Evolutionary conservation across 2,329 filamentous ascomycete genomes (phyloP).

Genomic region (Corynespora cassiicola): DNA sequence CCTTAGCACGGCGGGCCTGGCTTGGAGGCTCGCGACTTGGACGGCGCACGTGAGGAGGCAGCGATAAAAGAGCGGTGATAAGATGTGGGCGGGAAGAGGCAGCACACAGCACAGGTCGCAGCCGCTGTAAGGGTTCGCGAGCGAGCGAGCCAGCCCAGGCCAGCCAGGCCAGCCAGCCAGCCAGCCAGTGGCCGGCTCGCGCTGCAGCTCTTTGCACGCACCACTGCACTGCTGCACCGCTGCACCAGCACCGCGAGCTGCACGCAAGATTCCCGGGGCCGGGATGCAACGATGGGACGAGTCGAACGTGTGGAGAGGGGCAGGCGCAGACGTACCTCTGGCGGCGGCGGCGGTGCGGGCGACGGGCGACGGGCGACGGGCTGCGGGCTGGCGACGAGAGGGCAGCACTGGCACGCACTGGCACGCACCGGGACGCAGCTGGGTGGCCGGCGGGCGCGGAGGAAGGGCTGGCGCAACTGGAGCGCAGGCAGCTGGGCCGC

Average conservation of each 20-base stretch:
- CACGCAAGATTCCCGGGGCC: conserved; percentile 19
- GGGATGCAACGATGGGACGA: conserved; percentile 11
- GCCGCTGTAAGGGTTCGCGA: conserved; percentile 31
- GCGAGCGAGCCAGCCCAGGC: too few species aligned
- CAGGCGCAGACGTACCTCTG: conserved; percentile 15
- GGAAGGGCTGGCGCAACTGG: conserved; percentile 4
- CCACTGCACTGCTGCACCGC: too few species aligned
- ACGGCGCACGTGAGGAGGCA: too few species aligned
- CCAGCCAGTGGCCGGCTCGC: too few species aligned
- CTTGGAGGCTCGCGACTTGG: too few species aligned
- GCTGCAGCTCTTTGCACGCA: too few species aligned
- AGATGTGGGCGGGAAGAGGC: too few species aligned
- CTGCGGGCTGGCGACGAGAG: conserved; percentile 12
- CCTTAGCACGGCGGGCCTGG: too few species aligned
- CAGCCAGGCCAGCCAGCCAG: too few species aligned
- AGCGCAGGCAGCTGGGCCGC: too few species aligned
- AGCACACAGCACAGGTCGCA: conserved; percentile 19
- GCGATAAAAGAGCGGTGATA: too few species aligned
- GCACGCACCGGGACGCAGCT: conserved; percentile 5
- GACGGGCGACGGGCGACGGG: conserved; percentile 1
- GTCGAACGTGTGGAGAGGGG: conserved; percentile 17
- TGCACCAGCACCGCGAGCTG: too few species aligned
- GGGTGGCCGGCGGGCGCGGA: conserved; percentile 15
- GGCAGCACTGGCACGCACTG: conserved; percentile 2
- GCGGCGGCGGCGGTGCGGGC: conserved; percentile 9